Base-by-base conservation (phyloP, 768 basidiomycete genomes). In the Suillus sp. region DNA sequence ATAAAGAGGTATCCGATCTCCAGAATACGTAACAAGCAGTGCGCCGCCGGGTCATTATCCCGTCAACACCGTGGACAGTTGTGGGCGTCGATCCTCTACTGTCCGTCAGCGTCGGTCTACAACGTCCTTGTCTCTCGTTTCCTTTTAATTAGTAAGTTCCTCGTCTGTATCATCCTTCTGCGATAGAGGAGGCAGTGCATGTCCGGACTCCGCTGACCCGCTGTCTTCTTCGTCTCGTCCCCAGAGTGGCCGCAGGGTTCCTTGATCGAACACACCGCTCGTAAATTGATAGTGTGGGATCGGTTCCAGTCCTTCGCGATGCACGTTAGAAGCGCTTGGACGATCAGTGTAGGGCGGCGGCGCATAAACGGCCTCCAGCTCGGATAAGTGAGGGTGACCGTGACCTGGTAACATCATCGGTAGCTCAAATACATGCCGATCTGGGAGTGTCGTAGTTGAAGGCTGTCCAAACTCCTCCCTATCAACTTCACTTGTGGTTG, bases 21-120 rank as follows among this genome's bases (percentile, higher is more conserved):
- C 42, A 53, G 18, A 55, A 64, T 47, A 65, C 62, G 65, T 65
- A 64, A n/a, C 48, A 53, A 56, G 45, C 55, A 59, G 35, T 51
- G 35, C 47, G 38, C 59, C 59, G 59, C 47, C 59, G 35, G 55
- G 56, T 59, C 61, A 45, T 42, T 53, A 54, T 48, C 34, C 22
- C n/a, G 20, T 34, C 53, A 56, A 51, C 10, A 32, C 48, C 40
- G 60, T 62, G 35, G 34, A 27, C 59, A 35, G 32, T 34, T 61
- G 34, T 63, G 35, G 43, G 16, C 42, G 62, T 34, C 63, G 38
- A 64, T 64, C 63, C 16, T 35, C 7, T 48, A 35, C 54, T 22
- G 7, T 27, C 61, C 48, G 25, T 16, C 50, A 30, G 9, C 43
- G 14, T 47, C n/a, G 22, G 42, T 42, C 32, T n/a, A n/a, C n/a